Evolutionary conservation across 345 rosid species (phyloP), one percentile per base, ranked within the genome.

Genomic region (Hirschfeldia incana): DNA sequence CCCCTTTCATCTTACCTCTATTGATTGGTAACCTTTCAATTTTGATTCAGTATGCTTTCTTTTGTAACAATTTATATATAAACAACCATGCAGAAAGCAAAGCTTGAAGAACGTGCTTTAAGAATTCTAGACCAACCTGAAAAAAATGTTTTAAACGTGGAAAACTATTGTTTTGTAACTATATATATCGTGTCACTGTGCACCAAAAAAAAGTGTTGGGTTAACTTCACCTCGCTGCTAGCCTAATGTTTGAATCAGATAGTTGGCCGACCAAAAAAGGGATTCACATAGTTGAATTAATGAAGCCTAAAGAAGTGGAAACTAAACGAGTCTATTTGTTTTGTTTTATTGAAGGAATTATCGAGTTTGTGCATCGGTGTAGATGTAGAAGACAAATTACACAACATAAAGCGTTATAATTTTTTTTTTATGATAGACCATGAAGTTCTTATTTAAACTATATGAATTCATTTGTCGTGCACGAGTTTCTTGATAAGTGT

Each of bases 11-110:
- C 51, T 65, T 15, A 36, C 69, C 26, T 34, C 69, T 15, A 65
- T 65, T 36, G 69, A 65, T 2, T 65, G 69, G 69, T 65, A 65
- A 34, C 27, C 27, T 60, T 57, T 57, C 27, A 46, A 13, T 46
- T 46, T 46, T 46, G 53, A 46, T 39, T 39, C 46, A 15, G 15
- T 46, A 46, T 4, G 5, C 53, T 4, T 46, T 5, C 15, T 46
- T 46, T 46, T 46, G 15, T 46, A 37, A 37, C 44, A 37, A 37
- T 37, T 42, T 42, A 42, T 42, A 42, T 42, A 42, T 11, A 36
- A 7, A 36, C 1, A 36, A 36, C 9, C 42, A 36, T 8, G 42
- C 42, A 36, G 42, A 36, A 36, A 36, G 42, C 42, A 36, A 36
- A 1, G 42, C 10, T 36, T 36, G 42, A 36, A 36, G 42, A 36